Evolutionary conservation across 2,329 filamentous ascomycete species (phyloP).

Genomic region (Leptographium wingfieldii): DNA sequence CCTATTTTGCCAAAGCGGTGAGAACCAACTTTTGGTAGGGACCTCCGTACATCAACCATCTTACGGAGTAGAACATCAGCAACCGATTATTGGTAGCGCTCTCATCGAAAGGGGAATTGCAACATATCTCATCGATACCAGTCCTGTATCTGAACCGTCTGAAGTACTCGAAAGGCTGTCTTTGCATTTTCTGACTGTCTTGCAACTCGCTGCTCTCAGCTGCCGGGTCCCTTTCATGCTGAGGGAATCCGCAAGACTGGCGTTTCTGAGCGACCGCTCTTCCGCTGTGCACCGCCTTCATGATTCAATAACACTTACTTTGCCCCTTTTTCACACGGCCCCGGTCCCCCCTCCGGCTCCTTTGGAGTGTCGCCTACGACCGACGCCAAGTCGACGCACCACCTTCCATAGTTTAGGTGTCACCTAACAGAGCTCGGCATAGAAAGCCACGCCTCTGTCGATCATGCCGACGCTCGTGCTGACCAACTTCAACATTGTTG

Average conservation of each 20-base stretch:
- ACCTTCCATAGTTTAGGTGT: neutral
- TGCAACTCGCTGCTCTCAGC: neutral
- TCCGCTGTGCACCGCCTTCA: constrained; percentile 12
- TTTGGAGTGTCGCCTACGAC: too few species aligned
- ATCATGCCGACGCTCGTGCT: constrained; percentile 28
- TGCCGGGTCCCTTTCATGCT: neutral
- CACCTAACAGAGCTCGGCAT: neutral
- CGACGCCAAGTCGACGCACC: neutral
- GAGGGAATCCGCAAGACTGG: constrained; percentile 7
- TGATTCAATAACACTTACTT: constrained; percentile 32
- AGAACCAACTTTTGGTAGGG: too few species aligned
- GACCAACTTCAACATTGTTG: constrained; percentile 74
- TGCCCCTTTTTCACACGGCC: neutral
- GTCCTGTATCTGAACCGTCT: too few species aligned
- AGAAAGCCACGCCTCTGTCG: neutral
- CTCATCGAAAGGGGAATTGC: too few species aligned
- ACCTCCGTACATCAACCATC: too few species aligned
- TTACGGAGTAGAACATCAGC: too few species aligned
- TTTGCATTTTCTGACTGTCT: neutral
- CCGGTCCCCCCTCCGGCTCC: too few species aligned
- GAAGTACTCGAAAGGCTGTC: too few species aligned
- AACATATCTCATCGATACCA: too few species aligned
- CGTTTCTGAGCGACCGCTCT: constrained; percentile 3
- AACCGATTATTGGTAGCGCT: too few species aligned
- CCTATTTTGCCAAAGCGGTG: too few species aligned